A percentile compares a stretch with the other conserved stretches of the same genome.
Evolutionary conservation across 2,329 filamentous ascomycete genomes (phyloP).

Genomic region (Trichoderma endophyticum): DNA sequence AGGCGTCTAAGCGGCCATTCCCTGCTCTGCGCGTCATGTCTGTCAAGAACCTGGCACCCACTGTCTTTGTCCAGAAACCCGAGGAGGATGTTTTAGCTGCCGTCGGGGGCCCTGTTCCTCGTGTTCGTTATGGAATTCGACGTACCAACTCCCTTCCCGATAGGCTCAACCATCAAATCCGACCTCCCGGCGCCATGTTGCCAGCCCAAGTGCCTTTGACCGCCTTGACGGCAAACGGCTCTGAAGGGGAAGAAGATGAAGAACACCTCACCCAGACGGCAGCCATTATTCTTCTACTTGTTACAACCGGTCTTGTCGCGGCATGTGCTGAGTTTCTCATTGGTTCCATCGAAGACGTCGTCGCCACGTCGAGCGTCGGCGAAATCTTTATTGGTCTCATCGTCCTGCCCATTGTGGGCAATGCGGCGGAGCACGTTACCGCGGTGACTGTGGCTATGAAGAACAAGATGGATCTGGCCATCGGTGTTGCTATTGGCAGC

Average conservation of each 20-base stretch:
- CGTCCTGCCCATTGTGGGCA: conserved; percentile 69
- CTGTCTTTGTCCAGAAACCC: conserved; percentile 59
- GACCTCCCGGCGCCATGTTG: conserved; percentile 49
- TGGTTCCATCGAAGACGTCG: conserved; percentile 62
- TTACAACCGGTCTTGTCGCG: conserved; percentile 64
- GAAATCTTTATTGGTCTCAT: conserved; percentile 71
- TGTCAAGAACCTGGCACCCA: conserved; percentile 66
- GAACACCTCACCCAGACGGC: conserved; percentile 53
- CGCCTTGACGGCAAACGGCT: conserved; percentile 30
- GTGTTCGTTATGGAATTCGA: conserved; percentile 62
- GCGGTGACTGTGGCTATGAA: conserved; percentile 68
- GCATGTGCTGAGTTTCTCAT: conserved; percentile 70
- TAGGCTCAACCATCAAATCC: conserved; percentile 48
- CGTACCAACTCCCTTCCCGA: conserved; percentile 73
- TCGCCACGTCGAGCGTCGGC: conserved; percentile 52
- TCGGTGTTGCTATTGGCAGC: conserved; percentile 67
- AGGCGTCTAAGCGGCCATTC: conserved; percentile 30
- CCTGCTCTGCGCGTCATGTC: conserved; percentile 57
- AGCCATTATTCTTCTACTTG: conserved; percentile 59
- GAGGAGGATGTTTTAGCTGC: conserved; percentile 28
- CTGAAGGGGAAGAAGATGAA: conserved; percentile 34
- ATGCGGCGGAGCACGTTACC: conserved; percentile 70
- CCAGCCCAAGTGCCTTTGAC: conserved; percentile 45
- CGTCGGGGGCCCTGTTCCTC: conserved; percentile 48
- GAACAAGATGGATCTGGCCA: conserved; percentile 74